Evolutionary conservation across 441 rosid genomes (phyloP).

Genomic region (Croton laevigatus): DNA sequence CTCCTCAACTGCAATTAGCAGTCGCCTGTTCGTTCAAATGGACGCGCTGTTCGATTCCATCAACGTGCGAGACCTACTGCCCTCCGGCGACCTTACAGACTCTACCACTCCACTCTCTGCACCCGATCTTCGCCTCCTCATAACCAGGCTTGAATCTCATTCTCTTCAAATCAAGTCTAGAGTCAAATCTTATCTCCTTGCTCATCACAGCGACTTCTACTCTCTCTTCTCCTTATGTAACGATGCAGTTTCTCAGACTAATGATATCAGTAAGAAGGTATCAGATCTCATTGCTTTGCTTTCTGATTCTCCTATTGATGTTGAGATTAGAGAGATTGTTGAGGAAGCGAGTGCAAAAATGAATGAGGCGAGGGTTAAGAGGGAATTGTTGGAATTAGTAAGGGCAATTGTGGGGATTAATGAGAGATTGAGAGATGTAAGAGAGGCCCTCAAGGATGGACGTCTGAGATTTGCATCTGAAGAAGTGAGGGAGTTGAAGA

Average conservation of each 20-base stretch:
- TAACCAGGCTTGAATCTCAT: conserved; percentile 74
- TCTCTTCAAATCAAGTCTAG: conserved; percentile 83
- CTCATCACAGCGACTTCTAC: conserved; percentile 80
- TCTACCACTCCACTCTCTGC: conserved; percentile 80
- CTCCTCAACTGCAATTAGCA: background rate
- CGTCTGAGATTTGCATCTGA: conserved; percentile 64
- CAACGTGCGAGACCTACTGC: conserved; percentile 79
- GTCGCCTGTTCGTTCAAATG: conserved; percentile 23
- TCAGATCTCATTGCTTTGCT: conserved; percentile 46
- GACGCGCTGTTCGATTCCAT: conserved; percentile 74
- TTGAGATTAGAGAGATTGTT: conserved; percentile 57
- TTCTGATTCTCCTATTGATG: conserved; percentile 59
- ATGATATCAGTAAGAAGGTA: conserved; percentile 40
- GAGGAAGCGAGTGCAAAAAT: conserved; percentile 53
- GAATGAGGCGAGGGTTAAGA: conserved; percentile 57
- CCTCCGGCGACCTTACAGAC: conserved; percentile 75
- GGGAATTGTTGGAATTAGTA: conserved; percentile 61
- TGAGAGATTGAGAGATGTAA: conserved; percentile 60
- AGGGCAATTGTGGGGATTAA: conserved; percentile 53
- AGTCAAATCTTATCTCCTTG: conserved; percentile 74
- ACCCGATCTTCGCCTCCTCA: conserved; percentile 96
- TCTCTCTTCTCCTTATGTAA: conserved; percentile 74
- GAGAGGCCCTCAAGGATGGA: conserved; percentile 56
- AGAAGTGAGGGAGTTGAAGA: conserved; percentile 65
- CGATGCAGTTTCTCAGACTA: conserved; percentile 57